Base-by-base conservation (phyloP, 495 filamentous ascomycete species). In the Aspergillus steynii region DNA sequence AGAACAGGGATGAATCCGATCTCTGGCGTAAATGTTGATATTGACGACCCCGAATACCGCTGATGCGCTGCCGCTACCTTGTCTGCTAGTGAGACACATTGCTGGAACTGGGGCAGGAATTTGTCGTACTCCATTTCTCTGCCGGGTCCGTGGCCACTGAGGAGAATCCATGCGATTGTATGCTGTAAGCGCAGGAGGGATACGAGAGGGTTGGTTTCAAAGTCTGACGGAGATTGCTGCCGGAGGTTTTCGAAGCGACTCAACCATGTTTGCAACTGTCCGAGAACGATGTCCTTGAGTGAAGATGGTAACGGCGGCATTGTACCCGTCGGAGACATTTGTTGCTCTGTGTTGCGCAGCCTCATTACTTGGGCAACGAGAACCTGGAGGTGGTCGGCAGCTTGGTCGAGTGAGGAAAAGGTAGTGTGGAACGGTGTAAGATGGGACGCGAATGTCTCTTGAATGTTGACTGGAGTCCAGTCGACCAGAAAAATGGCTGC, bases 151-250 rank as follows among this genome's bases (percentile, higher is more conserved):
- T 56, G 61, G 27, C 63, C 51, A 48, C 51, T 53, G 52, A 73
- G 66, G 9, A 73, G 61, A 48, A 63, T 69, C 61, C 64, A 70
- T 60, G 58, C 51, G 55, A 64, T 60, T 9, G 64, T 73, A 63
- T 73, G 59, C 61, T 73, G 72, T 56, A 59, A 45, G 57, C 57
- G 57, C 31, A 59, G 57, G 32, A 59, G 57, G 6, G 57, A 29
- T 34, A 52, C 29, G 50, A 59, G 57, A 29, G 47, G 48, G 29
- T 42, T 8, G 10, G 56, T 52, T 37, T n/a, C 45, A 53, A 42
- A 34, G 31, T 53, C 57, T 59, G 57, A 46, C 49, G 2, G 25
- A 29, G 29, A 47, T 50, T 59, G 57, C 8, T 45, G 56, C 48
- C 45, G 56, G 3, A 52, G 47, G 29, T n/a, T 45, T 59, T 59